Conservation (phyloP, 768 basidiomycete genomes). For the Brasilioporus rufonigricans region DNA sequence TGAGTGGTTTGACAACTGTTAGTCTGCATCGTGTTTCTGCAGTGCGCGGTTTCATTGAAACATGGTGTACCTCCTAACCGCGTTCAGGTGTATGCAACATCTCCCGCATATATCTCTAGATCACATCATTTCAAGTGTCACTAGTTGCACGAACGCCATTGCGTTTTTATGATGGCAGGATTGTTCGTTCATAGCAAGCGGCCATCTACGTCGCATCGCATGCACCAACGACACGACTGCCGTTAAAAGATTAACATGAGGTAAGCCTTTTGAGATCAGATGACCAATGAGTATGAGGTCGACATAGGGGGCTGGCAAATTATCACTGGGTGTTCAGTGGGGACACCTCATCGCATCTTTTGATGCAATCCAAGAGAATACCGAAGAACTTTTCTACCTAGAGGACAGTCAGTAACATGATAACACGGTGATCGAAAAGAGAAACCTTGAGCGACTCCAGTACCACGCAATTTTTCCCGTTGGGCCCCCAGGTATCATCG, state of each 20-base stretch:
- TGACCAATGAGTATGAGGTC: too few relatives aligned
- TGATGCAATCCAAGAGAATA: conserved; percentile 58
- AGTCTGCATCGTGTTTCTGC: conserved; percentile 25
- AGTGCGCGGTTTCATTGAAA: conserved; percentile 24
- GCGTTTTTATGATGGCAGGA: too few relatives aligned
- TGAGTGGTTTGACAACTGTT: conserved; percentile 33
- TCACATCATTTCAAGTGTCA: too few relatives aligned
- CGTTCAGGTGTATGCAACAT: conserved; percentile 33
- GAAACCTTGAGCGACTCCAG: conserved; percentile 63
- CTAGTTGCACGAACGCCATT: too few relatives aligned
- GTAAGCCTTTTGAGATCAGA: too few relatives aligned
- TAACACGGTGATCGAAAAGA: not conserved
- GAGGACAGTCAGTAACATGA: conserved; percentile 1
- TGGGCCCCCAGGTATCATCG: conserved; percentile 68
- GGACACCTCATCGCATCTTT: conserved; percentile 55
- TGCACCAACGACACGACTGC: too few relatives aligned
- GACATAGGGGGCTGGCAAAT: too few relatives aligned
- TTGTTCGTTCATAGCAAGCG: too few relatives aligned
- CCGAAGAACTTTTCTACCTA: conserved; percentile 68
- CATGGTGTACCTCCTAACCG: conserved; percentile 30
- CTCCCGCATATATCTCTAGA: conserved; percentile 33
- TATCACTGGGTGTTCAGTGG: conserved; percentile 48
- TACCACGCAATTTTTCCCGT: conserved; percentile 76
- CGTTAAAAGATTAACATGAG: too few relatives aligned
- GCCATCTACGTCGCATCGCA: too few relatives aligned